Conservation (phyloP, 768 basidiomycete genomes). For the Kwoniella mangroviensis region DNA sequence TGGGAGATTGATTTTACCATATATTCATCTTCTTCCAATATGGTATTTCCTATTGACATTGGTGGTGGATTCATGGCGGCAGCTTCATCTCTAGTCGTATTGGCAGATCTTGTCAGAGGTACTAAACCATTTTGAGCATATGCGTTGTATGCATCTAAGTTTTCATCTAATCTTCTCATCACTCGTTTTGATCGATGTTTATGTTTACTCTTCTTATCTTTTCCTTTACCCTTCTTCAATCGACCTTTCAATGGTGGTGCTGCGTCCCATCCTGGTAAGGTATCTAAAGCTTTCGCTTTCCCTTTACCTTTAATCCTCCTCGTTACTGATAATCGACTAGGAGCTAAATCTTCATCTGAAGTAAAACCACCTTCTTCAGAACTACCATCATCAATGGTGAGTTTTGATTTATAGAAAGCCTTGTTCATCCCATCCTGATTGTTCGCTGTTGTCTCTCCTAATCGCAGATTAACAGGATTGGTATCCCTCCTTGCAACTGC, state of each 20-base stretch:
- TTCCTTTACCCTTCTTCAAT: conserved; percentile 13
- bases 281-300: conserved; percentile 20
- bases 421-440: conserved; percentile 31
- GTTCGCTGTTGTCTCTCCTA: conserved; percentile 37
- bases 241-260: conserved; percentile 27
- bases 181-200: conserved; percentile 40
- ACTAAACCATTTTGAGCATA: conserved; percentile 44
- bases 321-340: conserved; percentile 16
- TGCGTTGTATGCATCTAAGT: conserved; percentile 48
- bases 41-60: conserved; percentile 11
- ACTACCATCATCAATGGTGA: conserved; percentile 34
- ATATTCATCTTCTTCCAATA: conserved; percentile 16
- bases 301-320: conserved; percentile 24
- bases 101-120: conserved; percentile 25
- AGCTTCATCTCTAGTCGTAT: conserved; percentile 10
- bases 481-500: conserved; percentile 29
- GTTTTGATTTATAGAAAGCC: conserved; percentile 36
- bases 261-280: conserved; percentile 36
- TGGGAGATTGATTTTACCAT: conserved; percentile 3
- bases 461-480: conserved; percentile 37
- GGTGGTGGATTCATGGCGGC: conserved; percentile 4
- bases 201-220: conserved; percentile 23
- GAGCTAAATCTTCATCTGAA: conserved; percentile 17
- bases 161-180: conserved; percentile 39
- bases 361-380: conserved; percentile 29